Percentiles rank a stretch among this genome's conserved stretches.
Conservation (phyloP, 306 rosid genomes). For the Oemleria cerasiformis region DNA sequence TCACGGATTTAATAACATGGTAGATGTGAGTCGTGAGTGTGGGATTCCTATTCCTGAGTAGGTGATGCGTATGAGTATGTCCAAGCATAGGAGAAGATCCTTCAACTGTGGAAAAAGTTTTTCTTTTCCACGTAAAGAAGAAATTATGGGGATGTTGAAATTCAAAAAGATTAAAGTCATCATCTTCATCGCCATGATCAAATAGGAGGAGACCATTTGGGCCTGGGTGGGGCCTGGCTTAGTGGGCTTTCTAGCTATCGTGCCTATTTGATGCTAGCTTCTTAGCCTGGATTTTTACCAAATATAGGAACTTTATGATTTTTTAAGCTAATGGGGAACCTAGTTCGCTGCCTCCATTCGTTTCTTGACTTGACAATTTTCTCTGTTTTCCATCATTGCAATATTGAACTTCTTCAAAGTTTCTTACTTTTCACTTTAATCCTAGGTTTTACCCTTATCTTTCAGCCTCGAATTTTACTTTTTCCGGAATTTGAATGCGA, state of each 20-base stretch:
- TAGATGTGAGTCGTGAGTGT: slow-evolving; percentile 2
- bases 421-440: too few species aligned
- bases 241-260: too few species aligned
- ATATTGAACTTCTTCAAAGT: neutral
- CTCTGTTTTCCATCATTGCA: neutral
- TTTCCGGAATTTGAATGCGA: too few species aligned
- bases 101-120: slow-evolving; percentile 69
- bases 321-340: slow-evolving; percentile 37
- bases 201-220: slow-evolving; percentile 17
- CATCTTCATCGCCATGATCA: neutral
- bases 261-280: slow-evolving; percentile 20
- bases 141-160: slow-evolving; percentile 33
- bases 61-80: slow-evolving; percentile 44
- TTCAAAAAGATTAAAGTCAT: slow-evolving; percentile 28
- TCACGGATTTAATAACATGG: neutral
- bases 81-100: slow-evolving; percentile 52
- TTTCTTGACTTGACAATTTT: slow-evolving; percentile 18
- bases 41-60: slow-evolving; percentile 53
- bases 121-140: slow-evolving; percentile 56
- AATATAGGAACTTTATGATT: slow-evolving; percentile 28
- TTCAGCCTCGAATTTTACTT: too few species aligned
- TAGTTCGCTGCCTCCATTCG: slow-evolving; percentile 32
- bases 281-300: slow-evolving; percentile 32
- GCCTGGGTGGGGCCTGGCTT: slow-evolving; percentile 19
- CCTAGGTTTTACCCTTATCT: too few species aligned